Evolutionary conservation across 169 alveolate species (phyloP).

Genomic region (Ichthyophthirius multifiliis): DNA sequence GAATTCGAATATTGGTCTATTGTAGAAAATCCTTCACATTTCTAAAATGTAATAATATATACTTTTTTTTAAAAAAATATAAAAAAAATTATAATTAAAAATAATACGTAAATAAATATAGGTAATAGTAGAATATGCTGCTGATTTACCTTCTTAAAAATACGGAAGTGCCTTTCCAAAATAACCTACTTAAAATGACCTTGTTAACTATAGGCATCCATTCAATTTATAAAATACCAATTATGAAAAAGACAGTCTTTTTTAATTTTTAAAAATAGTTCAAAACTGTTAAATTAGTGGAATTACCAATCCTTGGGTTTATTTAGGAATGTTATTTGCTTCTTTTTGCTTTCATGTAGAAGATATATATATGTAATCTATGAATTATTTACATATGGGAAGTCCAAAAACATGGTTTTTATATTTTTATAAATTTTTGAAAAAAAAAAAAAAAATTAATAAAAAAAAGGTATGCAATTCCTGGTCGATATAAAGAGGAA

Average conservation of each 20-base stretch:
- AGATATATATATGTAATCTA: constrained; percentile 58
- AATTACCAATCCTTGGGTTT: constrained; percentile 73
- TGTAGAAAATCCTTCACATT: constrained; percentile 27
- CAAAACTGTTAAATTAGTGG: constrained; percentile 49
- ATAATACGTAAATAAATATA: not conserved
- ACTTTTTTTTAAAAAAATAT: not conserved
- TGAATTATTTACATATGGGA: constrained; percentile 70
- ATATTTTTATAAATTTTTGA: not conserved
- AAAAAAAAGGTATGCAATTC: constrained; percentile 33
- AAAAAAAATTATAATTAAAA: not conserved
- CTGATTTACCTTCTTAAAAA: constrained; percentile 59
- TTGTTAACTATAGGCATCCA: constrained; percentile 16
- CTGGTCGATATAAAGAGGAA: constrained; percentile 47
- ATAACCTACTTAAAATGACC: not conserved
- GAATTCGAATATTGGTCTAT: constrained; percentile 41
- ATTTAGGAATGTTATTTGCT: constrained; percentile 64
- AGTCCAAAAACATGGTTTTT: constrained; percentile 67
- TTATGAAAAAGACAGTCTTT: constrained; percentile 33
- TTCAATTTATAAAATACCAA: constrained; percentile 53
- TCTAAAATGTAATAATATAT: constrained; percentile 13
- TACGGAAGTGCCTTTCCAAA: constrained; percentile 61
- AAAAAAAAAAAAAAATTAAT: not conserved
- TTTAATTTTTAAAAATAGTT: constrained; percentile 37
- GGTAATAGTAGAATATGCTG: constrained; percentile 60
- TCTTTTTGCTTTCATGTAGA: constrained; percentile 77